Conservation (phyloP, 139 green algal species). For the Coelastrella sp. region DNA sequence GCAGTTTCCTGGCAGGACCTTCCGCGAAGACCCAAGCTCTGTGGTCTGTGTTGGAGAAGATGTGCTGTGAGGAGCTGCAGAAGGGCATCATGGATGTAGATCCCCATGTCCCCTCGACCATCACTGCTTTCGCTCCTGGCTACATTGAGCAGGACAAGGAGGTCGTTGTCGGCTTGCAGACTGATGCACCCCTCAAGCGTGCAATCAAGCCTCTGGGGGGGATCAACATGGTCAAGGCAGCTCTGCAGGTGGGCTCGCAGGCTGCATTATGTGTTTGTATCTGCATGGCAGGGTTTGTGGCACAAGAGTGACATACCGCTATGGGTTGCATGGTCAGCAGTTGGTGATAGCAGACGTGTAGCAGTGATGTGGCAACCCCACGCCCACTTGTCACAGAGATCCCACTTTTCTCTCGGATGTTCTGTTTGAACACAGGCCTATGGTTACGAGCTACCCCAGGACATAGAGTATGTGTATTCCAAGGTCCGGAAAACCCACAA, state of each 20-base stretch:
- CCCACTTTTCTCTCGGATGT: too few relatives aligned
- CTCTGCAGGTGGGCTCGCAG: constrained; percentile 51
- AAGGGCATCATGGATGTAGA: constrained; percentile 77
- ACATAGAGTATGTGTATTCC: constrained; percentile 63
- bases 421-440: constrained; percentile 13
- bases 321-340: too few relatives aligned
- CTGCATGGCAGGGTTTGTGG: too few relatives aligned
- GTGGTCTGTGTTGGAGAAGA: constrained; percentile 60
- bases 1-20: constrained; percentile 66
- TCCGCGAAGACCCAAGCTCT: constrained; percentile 64
- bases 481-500: constrained; percentile 83
- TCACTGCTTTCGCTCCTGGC: constrained; percentile 69
- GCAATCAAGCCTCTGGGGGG: constrained; percentile 84
- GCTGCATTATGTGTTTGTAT: too few relatives aligned
- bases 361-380: too few relatives aligned
- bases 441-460: constrained; percentile 42
- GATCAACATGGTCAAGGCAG: constrained; percentile 76
- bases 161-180: constrained; percentile 76
- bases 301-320: too few relatives aligned
- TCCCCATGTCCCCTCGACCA: constrained; percentile 66
- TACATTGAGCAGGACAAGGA: constrained; percentile 77
- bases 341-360: too few relatives aligned
- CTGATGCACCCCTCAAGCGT: constrained; percentile 77
- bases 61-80: constrained; percentile 59
- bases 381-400: too few relatives aligned